phyloP scores from a whole-genome alignment of 1,139 yeast genomes.

The Debaryomyces psychrophilus region DNA sequence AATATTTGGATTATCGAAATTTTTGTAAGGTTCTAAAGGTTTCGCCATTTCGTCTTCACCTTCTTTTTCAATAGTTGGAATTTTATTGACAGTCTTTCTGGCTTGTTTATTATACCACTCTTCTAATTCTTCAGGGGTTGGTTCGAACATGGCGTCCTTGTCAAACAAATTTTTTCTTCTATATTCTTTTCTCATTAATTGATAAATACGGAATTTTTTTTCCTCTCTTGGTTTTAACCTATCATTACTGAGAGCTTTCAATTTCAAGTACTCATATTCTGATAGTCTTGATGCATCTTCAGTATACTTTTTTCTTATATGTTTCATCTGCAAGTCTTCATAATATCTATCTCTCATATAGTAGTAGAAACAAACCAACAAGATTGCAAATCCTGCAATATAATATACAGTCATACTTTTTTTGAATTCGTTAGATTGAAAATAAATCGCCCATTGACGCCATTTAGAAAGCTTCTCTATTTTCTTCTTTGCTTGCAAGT shows the following conservation, averaged over 20 bases:
- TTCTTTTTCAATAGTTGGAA: constrained; percentile 31
- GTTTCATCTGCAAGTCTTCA: constrained; percentile 63
- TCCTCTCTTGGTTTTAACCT: constrained; percentile 59
- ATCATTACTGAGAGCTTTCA: constrained; percentile 54
- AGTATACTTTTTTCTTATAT: constrained; percentile 46
- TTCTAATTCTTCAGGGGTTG: constrained; percentile 54
- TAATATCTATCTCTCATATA: constrained; percentile 69
- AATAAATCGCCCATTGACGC: constrained; percentile 44
- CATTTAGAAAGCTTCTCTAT: constrained; percentile 36
- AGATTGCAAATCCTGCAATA: constrained; percentile 57
- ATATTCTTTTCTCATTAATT: constrained; percentile 54
- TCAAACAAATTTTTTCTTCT: constrained; percentile 51
- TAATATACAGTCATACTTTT: constrained; percentile 51
- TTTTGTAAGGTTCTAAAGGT: constrained; percentile 28
- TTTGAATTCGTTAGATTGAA: constrained; percentile 42
- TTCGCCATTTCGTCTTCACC: constrained; percentile 10
- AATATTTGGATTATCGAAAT: constrained; percentile 44
- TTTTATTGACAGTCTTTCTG: constrained; percentile 28
- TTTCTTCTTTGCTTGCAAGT: constrained; percentile 26
- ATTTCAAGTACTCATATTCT: constrained; percentile 65
- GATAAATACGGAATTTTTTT: constrained; percentile 55
- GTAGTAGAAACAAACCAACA: constrained; percentile 61
- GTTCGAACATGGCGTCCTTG: constrained; percentile 49
- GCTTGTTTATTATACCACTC: constrained; percentile 48
- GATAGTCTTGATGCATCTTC: constrained; percentile 43